Evolutionary conservation across 108 stramenopile genomes (phyloP).

Genomic region (Cyclotella sp.): DNA sequence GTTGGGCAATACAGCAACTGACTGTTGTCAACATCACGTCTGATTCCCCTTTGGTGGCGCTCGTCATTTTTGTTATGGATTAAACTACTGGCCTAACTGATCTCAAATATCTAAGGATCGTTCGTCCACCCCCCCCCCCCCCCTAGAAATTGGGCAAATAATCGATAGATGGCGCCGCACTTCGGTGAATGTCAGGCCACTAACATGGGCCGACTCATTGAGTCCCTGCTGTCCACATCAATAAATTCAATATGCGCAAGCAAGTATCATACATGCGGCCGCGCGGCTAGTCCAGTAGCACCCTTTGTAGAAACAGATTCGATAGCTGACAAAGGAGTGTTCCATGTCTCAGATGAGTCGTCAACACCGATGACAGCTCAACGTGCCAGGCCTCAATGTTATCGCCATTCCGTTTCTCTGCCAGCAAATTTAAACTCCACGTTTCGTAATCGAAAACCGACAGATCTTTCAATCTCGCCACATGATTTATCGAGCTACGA

Average conservation of each 20-base stretch:
- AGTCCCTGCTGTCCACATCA: conserved; percentile 23
- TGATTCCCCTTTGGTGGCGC: no score
- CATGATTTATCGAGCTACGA: conserved; percentile 1
- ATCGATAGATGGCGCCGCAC: background rate
- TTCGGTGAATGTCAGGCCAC: conserved; percentile 24
- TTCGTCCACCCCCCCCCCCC: background rate
- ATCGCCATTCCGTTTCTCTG: conserved; percentile 11
- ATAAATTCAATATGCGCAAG: conserved; percentile 22
- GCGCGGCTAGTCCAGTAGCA: conserved; percentile 24
- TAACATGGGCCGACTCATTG: conserved; percentile 27
- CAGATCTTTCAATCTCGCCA: conserved; percentile 18
- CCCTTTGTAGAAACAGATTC: background rate
- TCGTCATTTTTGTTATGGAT: no score
- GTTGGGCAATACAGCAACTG: no score
- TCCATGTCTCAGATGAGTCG: background rate
- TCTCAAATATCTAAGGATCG: no score
- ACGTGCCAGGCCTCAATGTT: background rate
- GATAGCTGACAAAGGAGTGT: background rate
- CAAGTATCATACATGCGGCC: background rate
- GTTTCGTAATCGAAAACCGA: conserved; percentile 23
- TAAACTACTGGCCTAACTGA: no score
- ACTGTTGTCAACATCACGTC: no score
- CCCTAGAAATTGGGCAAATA: background rate
- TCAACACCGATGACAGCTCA: background rate
- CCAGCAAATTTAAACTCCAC: conserved; percentile 12